These are phyloP conservation scores for Mortierella sp. DNA, from an alignment of 371 early-diverging fungal genomes.

Conservation along the genomic window DNA sequence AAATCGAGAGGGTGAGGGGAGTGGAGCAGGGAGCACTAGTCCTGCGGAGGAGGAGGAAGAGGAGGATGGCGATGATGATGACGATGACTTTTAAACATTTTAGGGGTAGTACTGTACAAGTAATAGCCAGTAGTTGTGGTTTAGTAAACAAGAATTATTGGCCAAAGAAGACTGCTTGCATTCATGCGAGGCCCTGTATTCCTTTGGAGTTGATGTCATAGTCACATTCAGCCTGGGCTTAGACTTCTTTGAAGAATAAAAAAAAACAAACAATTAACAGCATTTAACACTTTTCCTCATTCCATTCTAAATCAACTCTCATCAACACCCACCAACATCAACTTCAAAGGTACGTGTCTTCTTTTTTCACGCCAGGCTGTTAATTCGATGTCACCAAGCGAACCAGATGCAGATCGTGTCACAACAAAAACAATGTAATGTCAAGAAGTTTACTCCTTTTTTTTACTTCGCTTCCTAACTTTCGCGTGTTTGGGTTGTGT, in stretches of 20 bases:
- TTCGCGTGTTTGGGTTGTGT: too few species aligned
- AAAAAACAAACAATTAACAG: too few species aligned
- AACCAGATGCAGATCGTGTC: too few species aligned
- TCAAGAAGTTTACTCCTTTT: too few species aligned
- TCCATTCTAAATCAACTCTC: neutral
- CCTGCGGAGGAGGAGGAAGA: constrained; percentile 34
- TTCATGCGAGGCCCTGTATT: neutral
- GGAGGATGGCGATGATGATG: constrained; percentile 19
- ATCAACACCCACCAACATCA: too few species aligned
- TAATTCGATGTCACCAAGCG: too few species aligned
- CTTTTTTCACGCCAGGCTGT: too few species aligned
- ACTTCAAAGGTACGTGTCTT: too few species aligned
- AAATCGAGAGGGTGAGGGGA: constrained; percentile 27
- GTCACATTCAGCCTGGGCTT: constrained; percentile 1
- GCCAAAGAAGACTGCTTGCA: neutral
- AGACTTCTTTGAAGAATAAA: neutral
- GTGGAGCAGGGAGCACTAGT: constrained; percentile 37
- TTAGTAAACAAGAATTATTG: neutral
- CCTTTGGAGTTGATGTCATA: neutral
- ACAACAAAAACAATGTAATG: too few species aligned
- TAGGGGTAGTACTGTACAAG: neutral
- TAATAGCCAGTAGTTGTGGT: too few species aligned
- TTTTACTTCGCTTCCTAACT: too few species aligned
- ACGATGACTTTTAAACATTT: neutral
- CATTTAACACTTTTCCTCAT: too few species aligned